Evolutionary conservation across 1,139 yeast genomes (phyloP).

Genomic region (Kazachstania sp.): DNA sequence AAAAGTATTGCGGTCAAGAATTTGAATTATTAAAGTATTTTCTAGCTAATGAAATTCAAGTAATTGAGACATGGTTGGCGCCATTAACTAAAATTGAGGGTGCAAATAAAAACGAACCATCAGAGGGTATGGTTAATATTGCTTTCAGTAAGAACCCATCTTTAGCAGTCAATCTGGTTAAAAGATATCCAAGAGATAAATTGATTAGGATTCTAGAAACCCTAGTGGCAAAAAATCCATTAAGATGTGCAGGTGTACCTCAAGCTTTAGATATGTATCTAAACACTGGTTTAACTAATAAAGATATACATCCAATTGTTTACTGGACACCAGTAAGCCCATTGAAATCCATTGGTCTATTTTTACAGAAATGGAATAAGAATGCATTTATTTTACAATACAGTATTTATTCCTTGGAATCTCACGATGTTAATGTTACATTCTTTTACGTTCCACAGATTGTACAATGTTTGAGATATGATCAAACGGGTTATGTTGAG

Average conservation of each 20-base stretch:
- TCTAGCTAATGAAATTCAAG: slow-evolving; percentile 66
- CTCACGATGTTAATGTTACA: slow-evolving; percentile 78
- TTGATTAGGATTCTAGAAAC: slow-evolving; percentile 40
- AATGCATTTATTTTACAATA: slow-evolving; percentile 72
- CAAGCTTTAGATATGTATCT: slow-evolving; percentile 57
- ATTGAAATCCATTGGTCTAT: slow-evolving; percentile 74
- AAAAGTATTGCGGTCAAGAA: slow-evolving; percentile 15
- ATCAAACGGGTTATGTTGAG: slow-evolving; percentile 74
- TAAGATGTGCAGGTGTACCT: slow-evolving; percentile 52
- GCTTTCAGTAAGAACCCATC: slow-evolving; percentile 67
- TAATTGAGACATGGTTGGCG: slow-evolving; percentile 69
- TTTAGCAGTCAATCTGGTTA: slow-evolving; percentile 63
- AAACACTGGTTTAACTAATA: slow-evolving; percentile 31
- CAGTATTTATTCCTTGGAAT: slow-evolving; percentile 82
- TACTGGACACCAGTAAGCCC: slow-evolving; percentile 79
- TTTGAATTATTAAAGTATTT: slow-evolving; percentile 37
- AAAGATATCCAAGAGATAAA: slow-evolving; percentile 43
- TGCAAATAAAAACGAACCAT: slow-evolving; percentile 21
- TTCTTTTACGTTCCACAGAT: slow-evolving; percentile 98
- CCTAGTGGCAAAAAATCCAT: slow-evolving; percentile 49
- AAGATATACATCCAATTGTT: slow-evolving; percentile 34
- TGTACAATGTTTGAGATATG: slow-evolving; percentile 85
- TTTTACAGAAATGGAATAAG: slow-evolving; percentile 64
- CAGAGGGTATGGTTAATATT: slow-evolving; percentile 29
- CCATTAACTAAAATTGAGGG: slow-evolving; percentile 48